Conservation (phyloP, 192 early-diverging fungal species). For the Coemansia sp. region DNA sequence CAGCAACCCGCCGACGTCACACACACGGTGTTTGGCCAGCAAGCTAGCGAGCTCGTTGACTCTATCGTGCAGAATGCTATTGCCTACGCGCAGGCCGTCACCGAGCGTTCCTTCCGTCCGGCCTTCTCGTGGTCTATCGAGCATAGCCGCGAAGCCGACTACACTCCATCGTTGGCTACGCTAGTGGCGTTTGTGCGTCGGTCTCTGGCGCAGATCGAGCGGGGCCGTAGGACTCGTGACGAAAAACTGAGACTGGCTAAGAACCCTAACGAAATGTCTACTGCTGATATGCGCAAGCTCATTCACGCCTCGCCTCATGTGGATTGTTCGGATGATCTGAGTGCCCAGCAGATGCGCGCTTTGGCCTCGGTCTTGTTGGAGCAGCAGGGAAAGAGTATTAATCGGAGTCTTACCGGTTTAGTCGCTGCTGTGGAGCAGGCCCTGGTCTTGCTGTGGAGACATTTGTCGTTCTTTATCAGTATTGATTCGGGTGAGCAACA, state of each 20-base stretch:
- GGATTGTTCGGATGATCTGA: slow-evolving; percentile 35
- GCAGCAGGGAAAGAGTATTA: slow-evolving; percentile 46
- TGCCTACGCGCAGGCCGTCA: slow-evolving; percentile 50
- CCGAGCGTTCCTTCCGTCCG: slow-evolving; percentile 45
- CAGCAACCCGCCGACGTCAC: slow-evolving; percentile 15
- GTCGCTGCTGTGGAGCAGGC: slow-evolving; percentile 60
- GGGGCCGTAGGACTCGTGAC: slow-evolving; percentile 25
- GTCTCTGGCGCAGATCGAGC: slow-evolving; percentile 39
- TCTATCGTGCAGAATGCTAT: slow-evolving; percentile 42
- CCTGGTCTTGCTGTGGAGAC: slow-evolving; percentile 73
- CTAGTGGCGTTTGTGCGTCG: slow-evolving; percentile 42
- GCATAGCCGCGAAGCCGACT: slow-evolving; percentile 55
- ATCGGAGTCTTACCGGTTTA: slow-evolving; percentile 46
- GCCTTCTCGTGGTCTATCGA: slow-evolving; percentile 55
- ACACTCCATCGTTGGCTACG: slow-evolving; percentile 52
- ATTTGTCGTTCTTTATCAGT: slow-evolving; percentile 62
- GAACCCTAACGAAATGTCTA: slow-evolving; percentile 39
- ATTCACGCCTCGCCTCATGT: slow-evolving; percentile 38
- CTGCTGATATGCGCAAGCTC: slow-evolving; percentile 43
- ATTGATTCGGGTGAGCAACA: background rate
- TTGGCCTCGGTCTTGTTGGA: slow-evolving; percentile 41
- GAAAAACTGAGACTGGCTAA: slow-evolving; percentile 43
- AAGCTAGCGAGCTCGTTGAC: slow-evolving; percentile 50
- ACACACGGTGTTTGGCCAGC: slow-evolving; percentile 47
- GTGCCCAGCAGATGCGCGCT: slow-evolving; percentile 44